Evolutionary conservation across 495 filamentous ascomycete genomes (phyloP).

Genomic region (Peziza echinospora): DNA sequence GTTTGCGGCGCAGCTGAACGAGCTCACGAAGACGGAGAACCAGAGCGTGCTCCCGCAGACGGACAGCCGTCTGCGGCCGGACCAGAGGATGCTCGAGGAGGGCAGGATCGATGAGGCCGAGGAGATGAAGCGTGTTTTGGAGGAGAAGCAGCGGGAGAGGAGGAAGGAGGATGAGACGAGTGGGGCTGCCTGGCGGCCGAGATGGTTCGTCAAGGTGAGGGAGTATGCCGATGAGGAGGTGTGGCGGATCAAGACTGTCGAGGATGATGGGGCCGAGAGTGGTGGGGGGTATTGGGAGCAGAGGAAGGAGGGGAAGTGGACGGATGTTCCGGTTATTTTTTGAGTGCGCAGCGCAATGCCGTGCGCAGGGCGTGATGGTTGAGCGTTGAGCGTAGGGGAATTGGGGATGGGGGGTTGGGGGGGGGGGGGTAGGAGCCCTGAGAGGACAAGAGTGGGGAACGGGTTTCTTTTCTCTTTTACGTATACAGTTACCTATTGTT

Average conservation of each 20-base stretch:
- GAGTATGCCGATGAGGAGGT: conserved; percentile 40
- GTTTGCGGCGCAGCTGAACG: conserved; percentile 73
- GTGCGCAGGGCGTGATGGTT: no score
- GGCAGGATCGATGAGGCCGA: conserved; percentile 71
- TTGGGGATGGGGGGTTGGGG: no score
- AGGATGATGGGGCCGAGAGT: conserved; percentile 14
- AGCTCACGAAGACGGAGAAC: conserved; percentile 62
- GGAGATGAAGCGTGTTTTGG: conserved; percentile 55
- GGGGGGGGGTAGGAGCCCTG: no score
- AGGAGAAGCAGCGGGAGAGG: conserved; percentile 63
- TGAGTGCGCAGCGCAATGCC: no score
- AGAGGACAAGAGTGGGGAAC: no score
- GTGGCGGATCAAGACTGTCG: conserved; percentile 61
- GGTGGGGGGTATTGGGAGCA: conserved; percentile 79
- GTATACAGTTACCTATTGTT: no score
- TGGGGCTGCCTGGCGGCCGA: conserved; percentile 47
- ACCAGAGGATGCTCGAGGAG: conserved; percentile 70
- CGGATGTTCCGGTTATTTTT: not conserved
- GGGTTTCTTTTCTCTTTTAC: no score
- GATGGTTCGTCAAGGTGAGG: conserved; percentile 57
- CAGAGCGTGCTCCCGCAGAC: conserved; percentile 45
- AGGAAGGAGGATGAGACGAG: conserved; percentile 51
- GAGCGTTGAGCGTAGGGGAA: no score
- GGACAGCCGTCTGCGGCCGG: conserved; percentile 66
- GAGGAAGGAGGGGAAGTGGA: conserved; percentile 28